phyloP scores from a whole-genome alignment of 1,139 yeast genomes.

The Kodamaea alishanica region DNA sequence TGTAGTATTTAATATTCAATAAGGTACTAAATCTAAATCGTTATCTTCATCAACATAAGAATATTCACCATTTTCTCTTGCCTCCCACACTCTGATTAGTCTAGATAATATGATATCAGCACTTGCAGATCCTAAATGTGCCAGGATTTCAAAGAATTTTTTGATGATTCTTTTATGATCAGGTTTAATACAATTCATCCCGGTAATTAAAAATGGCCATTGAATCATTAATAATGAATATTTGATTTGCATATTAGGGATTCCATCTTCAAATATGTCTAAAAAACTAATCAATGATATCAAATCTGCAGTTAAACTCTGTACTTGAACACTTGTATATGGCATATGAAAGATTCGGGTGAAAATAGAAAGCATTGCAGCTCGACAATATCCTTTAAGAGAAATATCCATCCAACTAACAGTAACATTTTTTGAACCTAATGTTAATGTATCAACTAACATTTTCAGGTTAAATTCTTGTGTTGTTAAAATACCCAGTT shows the following conservation, averaged over 20 bases:
- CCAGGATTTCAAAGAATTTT: conserved; percentile 13
- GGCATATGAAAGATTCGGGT: conserved; percentile 14
- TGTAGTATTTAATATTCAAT: background rate
- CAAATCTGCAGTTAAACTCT: conserved; percentile 12
- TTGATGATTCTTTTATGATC: conserved; percentile 13
- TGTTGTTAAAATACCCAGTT: conserved; percentile 8
- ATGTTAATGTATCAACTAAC: conserved; percentile 12
- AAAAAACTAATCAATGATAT: conserved; percentile 12
- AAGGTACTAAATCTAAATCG: conserved; percentile 10
- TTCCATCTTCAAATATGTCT: conserved; percentile 5
- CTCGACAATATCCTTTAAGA: conserved; percentile 16
- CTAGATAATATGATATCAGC: conserved; percentile 16
- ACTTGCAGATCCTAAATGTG: conserved; percentile 18
- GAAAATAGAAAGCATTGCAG: conserved; percentile 15
- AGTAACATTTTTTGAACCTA: conserved; percentile 7
- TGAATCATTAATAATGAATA: conserved; percentile 18
- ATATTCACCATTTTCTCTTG: conserved; percentile 14
- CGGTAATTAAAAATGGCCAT: conserved; percentile 22
- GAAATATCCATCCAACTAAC: conserved; percentile 20
- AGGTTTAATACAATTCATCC: conserved; percentile 13
- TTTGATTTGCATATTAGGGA: conserved; percentile 11
- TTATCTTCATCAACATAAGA: conserved; percentile 24
- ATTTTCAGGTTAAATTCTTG: conserved; percentile 8
- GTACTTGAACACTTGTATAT: conserved; percentile 16
- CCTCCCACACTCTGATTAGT: conserved; percentile 15